Evolutionary conservation across 2,329 filamentous ascomycete genomes (phyloP).

Genomic region (Curvularia sp.): DNA sequence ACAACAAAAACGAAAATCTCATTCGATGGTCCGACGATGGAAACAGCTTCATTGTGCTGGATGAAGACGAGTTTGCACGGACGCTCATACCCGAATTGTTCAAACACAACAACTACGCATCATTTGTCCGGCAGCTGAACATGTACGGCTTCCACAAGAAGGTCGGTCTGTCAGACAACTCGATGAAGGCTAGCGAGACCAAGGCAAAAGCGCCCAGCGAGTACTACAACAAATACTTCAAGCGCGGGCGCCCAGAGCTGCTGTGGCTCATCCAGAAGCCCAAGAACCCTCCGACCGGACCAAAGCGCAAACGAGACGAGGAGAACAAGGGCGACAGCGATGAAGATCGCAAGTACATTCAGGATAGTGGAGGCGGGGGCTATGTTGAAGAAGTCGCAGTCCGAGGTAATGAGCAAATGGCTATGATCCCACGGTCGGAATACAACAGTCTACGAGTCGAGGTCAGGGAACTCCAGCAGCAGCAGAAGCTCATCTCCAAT

Average conservation of each 20-base stretch:
- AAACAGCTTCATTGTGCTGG: conserved; percentile 93
- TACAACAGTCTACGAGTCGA: conserved; percentile 79
- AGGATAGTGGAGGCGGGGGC: conserved; percentile 51
- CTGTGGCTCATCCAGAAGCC: conserved; percentile 97
- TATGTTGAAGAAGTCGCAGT: conserved; percentile 54
- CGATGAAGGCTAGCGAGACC: conserved; percentile 94
- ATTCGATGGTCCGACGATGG: conserved; percentile 98
- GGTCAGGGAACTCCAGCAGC: conserved; percentile 79
- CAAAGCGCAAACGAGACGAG: conserved; percentile 62
- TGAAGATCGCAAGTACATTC: conserved; percentile 61
- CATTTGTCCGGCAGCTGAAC: conserved; percentile 74
- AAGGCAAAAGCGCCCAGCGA: conserved; percentile 98
- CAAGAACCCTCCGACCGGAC: conserved; percentile 67
- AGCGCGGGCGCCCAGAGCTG: conserved; percentile 87
- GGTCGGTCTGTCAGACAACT: conserved; percentile 86
- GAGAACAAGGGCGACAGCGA: conserved; percentile 74
- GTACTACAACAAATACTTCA: conserved; percentile 97
- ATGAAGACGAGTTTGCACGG: conserved; percentile 88
- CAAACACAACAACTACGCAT: conserved; percentile 82
- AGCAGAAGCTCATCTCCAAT: conserved; percentile 84
- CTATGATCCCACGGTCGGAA: conserved; percentile 72
- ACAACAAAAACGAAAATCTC: conserved; percentile 89
- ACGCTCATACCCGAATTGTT: conserved; percentile 77
- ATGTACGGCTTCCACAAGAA: conserved; percentile 65
- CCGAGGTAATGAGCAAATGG: conserved; percentile 53